A percentile compares a stretch with the other conserved stretches of the same genome.
phyloP scores from a whole-genome alignment of 805 yeast genomes.

The Zygosaccharomyces lentus region DNA sequence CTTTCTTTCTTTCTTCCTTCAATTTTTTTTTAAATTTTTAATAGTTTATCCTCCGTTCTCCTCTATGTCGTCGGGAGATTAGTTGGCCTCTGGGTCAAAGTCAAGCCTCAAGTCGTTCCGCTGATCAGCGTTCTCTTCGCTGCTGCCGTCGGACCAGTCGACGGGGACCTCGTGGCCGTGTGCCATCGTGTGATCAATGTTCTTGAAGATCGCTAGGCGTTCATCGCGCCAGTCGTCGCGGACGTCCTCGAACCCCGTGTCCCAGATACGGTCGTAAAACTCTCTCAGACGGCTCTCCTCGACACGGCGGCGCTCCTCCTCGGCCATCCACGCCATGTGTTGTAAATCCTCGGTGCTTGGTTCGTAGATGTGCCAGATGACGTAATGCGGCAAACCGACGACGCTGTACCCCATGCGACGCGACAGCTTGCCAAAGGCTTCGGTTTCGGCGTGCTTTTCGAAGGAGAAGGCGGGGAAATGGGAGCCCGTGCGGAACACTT shows the following conservation, averaged over 20 bases:
- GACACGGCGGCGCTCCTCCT: conserved; percentile 62
- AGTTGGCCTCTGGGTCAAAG: conserved; percentile 17
- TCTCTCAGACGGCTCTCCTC: conserved; percentile 61
- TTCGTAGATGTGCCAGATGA: conserved; percentile 95
- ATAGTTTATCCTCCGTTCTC: too few species aligned
- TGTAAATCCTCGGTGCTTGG: conserved; percentile 88
- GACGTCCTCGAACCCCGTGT: conserved; percentile 72
- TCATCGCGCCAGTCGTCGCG: conserved; percentile 70
- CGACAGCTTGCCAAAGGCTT: conserved; percentile 89
- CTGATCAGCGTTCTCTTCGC: conserved; percentile 51
- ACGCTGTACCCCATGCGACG: conserved; percentile 84
- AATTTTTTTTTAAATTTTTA: too few species aligned
- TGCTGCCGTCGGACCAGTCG: conserved; percentile 57
- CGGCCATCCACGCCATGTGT: conserved; percentile 86
- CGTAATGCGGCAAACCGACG: conserved; percentile 89
- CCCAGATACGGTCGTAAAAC: conserved; percentile 69
- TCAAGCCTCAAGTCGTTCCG: conserved; percentile 27
- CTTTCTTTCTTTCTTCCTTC: too few species aligned
- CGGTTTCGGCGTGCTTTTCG: conserved; percentile 96
- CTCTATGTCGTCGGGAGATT: too few species aligned
- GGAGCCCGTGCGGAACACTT: conserved; percentile 80
- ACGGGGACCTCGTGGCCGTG: conserved; percentile 44
- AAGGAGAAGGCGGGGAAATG: conserved; percentile 97
- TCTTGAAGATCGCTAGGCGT: conserved; percentile 64
- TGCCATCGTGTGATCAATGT: conserved; percentile 50